phyloP scores from a whole-genome alignment of 2,329 filamentous ascomycete genomes.

The Alternaria tenuissima region DNA sequence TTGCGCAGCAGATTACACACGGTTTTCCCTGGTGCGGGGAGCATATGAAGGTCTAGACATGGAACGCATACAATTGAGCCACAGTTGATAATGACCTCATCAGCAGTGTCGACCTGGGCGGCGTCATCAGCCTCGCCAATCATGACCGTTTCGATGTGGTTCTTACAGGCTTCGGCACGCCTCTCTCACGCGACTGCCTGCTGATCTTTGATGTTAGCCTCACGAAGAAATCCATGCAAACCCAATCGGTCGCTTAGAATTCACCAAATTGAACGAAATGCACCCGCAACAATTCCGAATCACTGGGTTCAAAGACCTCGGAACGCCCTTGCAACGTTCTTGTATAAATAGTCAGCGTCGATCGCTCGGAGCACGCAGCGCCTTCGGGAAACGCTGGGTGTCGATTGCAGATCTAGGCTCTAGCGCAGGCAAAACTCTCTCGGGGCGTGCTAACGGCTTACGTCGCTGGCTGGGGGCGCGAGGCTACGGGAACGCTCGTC shows the following conservation, averaged over 20 bases:
- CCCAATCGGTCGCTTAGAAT: slow-evolving; percentile 6
- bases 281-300: slow-evolving; percentile 3
- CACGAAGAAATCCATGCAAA: slow-evolving; percentile 2
- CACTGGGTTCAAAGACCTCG: slow-evolving; percentile 9
- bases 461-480: slow-evolving; percentile 3
- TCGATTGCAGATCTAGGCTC: slow-evolving; percentile 13
- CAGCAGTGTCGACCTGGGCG: slow-evolving; percentile 2
- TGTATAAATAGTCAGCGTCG: slow-evolving; percentile 13
- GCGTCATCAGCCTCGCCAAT: slow-evolving; percentile 4
- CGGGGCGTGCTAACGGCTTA: slow-evolving; percentile 14
- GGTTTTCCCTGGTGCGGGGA: not conserved
- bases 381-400: slow-evolving; percentile 15
- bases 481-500: slow-evolving; percentile 8
- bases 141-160: slow-evolving; percentile 9
- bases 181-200: slow-evolving; percentile 12
- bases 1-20: not conserved
- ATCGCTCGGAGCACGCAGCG: slow-evolving; percentile 16
- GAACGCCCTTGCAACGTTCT: slow-evolving; percentile 15
- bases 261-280: slow-evolving; percentile 3
- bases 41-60: slow-evolving; percentile 7
- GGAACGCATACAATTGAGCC: slow-evolving; percentile 8
- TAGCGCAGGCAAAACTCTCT: slow-evolving; percentile 19
- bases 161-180: slow-evolving; percentile 10
- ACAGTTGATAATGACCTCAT: slow-evolving; percentile 15
- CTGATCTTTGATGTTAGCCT: slow-evolving; percentile 10